Base-by-base conservation (phyloP, 768 basidiomycete genomes). In the Dendrothele bispora region DNA sequence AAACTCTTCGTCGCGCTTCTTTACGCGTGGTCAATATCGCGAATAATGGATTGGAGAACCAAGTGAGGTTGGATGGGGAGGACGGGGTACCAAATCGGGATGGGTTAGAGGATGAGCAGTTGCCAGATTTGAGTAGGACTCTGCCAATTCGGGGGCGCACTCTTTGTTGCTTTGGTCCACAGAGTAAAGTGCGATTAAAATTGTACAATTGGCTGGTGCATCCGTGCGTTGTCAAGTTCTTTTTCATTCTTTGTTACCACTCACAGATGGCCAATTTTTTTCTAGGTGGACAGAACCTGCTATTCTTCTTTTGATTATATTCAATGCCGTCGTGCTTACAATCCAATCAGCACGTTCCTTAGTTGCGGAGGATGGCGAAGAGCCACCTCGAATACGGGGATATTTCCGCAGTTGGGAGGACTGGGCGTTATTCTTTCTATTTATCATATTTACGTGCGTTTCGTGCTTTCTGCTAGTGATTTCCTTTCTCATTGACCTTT, bases 401-500 rank as follows among this genome's bases (percentile, higher is more conserved):
- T 98, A 88, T 70, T 97, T 98, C 68, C 82, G 86, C 50, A 54
- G 67, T 11, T 98, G 95, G 95, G 91, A 94, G 58, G 95, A 98
- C 64, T 86, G 80, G 58, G 83, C 75, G 17, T 71, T 98, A n/a
- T 91, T 98, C 63, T 78, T 59, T 17, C 68, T 98, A 45, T 98
- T 98, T 67, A 67, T 85, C 49, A 58, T 90, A 56, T 98, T 92
- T 75, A 93, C 92, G 88, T 87, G 68, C 59, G 85, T 78, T 12
- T 18, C 35, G 15, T 40, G 26, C 18, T 42, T 27, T 38, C 12
- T 21, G 2, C 12, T 17, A 34, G 20, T 46, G 32, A 48, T 54
- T 61, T 18, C 55, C 25, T 21, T n/a, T 34, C 46, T 4, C 15
- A n/a, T 24, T n/a, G 7, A 22, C 14, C 29, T 26, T 21, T 4